Evolutionary conservation across 768 basidiomycete genomes (phyloP), one percentile per base, ranked within the genome.

Genomic region (Termitomyces bulborhizus): DNA sequence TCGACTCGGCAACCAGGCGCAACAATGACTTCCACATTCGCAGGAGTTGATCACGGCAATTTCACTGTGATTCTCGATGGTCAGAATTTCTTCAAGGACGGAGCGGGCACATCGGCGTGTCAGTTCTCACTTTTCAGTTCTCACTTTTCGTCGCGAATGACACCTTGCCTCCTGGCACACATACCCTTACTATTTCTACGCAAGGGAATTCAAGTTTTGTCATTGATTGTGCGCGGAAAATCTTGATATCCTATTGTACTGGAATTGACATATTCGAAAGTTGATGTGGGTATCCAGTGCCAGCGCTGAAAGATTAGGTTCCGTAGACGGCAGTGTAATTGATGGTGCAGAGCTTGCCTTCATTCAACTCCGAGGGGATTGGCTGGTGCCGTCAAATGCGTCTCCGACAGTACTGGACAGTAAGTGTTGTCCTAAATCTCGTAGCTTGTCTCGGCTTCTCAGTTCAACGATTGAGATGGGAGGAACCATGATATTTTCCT

Each of bases 331-430:
- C 13, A 36, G 2, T 8, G 53, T 58, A 2, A 11, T 54, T 16
- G 57, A 58, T 42, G 53, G 55, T 50, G 24, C 49, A 21, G 57
- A 46, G 6, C 39, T 43, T 43, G 57, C 37, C 15, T 58, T 58
- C 29, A 9, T 37, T 8, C 46, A 31, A 16, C 37, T 6, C 12
- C 31, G 44, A 46, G 42, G 48, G n/a, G 32, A 9, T 3, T 53
- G 40, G 53, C 6, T 8, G 21, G 34, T 41, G 13, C 45, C 57
- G 8, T n/a, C 44, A 37, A 46, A 55, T 29, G 3, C 37, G 40
- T 41, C 45, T 37, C 4, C 18, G 15, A 40, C 13, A 16, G 39
- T n/a, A 58, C 53, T 29, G 53, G 57, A 5, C 57, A 42, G 57
- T 52, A 42, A 47, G 54, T 45, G 27, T 26, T n/a, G n/a, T n/a